Evolutionary conservation across 805 yeast genomes (phyloP), one percentile per base, ranked within the genome.

Genomic region (Pichia paraexigua): DNA sequence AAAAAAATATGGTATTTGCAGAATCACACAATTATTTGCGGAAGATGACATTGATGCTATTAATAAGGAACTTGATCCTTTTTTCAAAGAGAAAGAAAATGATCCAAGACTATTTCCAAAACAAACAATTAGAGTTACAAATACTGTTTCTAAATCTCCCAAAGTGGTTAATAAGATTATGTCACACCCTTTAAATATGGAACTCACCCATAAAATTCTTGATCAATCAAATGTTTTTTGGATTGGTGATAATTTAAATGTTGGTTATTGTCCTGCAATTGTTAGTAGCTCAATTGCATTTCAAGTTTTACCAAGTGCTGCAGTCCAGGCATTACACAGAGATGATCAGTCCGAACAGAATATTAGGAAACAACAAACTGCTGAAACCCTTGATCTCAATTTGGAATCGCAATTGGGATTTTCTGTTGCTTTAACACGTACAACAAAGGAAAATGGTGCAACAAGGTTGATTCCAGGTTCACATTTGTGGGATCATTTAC

Each of bases 361-460:
- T 24, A 51, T 51, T 8, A 47, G 51, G 30, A 39, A 47, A 30
- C 13, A 18, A 8, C 53, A 51, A 41, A 51, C 45, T 11, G 2
- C 20, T 37, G 53, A 51, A 44, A 32, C 40, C 7, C 40, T 20
- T 15, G 37, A 35, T 9, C 44, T 47, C 15, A 47, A 47, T n/a
- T 43, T 30, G 8, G 53, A 51, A 41, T 22, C 53, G 17, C 53
- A 51, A 40, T 42, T 65, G 24, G 69, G 69, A 2, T 52, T 55
- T 32, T 57, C 59, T 43, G 56, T 65, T 17, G 69, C 65, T 12
- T 57, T 56, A 9, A 62, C 59, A 32, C 60, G 56, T 41, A 48
- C 64, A 7, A 65, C 68, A 12, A 60, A 58, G 43, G 64, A 42
- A 27, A 65, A 65, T 48, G 69, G 69, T 17, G 69, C 66, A n/a